phyloP scores from a whole-genome alignment of 202 grass and related monocot genomes.

The Saccharum hybrid region DNA sequence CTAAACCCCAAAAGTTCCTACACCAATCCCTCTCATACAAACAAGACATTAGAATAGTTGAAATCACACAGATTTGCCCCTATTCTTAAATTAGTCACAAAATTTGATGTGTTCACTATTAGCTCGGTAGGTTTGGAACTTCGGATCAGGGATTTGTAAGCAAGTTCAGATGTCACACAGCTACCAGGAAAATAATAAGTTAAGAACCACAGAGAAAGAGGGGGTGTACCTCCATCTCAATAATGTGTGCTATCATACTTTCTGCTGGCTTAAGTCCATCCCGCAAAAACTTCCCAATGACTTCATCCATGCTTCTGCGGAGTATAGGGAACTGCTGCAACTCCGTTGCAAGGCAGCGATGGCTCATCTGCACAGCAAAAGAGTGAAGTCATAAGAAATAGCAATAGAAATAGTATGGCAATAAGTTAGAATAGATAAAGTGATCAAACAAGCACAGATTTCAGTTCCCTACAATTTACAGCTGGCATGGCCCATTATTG shows the following conservation, averaged over 20 bases:
- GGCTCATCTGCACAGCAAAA: slow-evolving; percentile 78
- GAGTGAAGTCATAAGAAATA: slow-evolving; percentile 33
- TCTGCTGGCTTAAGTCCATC: slow-evolving; percentile 97
- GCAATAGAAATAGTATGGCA: slow-evolving; percentile 16
- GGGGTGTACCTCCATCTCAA: slow-evolving; percentile 89
- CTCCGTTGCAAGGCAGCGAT: slow-evolving; percentile 71
- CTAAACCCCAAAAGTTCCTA: neutral
- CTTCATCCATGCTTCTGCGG: slow-evolving; percentile 93
- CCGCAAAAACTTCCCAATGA: slow-evolving; percentile 84
- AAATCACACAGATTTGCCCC: neutral
- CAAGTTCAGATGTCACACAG: slow-evolving; percentile 25
- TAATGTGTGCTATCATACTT: slow-evolving; percentile 93
- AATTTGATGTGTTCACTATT: neutral
- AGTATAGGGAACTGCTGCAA: slow-evolving; percentile 94
- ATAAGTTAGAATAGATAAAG: slow-evolving; percentile 5
- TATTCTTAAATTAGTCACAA: slow-evolving; percentile 3
- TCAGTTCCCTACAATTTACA: slow-evolving; percentile 30
- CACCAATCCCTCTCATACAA: neutral
- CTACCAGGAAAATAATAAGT: neutral
- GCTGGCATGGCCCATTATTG: neutral
- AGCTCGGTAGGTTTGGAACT: neutral
- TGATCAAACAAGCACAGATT: slow-evolving; percentile 34
- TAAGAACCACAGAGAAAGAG: slow-evolving; percentile 27
- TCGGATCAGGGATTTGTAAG: neutral
- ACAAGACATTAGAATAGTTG: neutral